Base-by-base conservation (phyloP, 257 asterid species). In the Knoxia roxburghii region DNA sequence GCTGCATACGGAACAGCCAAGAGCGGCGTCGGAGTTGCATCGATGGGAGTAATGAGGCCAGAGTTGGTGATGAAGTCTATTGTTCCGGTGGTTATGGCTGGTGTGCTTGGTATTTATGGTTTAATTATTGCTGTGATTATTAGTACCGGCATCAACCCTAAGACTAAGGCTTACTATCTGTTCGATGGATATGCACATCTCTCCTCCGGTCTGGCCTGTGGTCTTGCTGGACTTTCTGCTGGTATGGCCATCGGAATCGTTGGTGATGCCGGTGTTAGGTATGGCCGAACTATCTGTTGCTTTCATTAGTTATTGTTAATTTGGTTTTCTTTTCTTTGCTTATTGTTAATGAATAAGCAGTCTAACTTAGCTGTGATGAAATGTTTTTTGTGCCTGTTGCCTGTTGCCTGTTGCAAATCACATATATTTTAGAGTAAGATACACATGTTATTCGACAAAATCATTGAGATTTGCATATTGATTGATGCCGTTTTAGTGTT, bases 61-160 rank as follows among this genome's bases (percentile, higher is more conserved):
- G 95, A 87, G 78, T 74, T 87, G 72, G 95, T 87, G 59, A 87
- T 85, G 91, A 87, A 85, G 73, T 87, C 95, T 11, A 87, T 85
- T n/a, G 91, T 87, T 37, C 95, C 95, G 3, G 89, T 87, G 52
- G 95, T 87, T 71, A 87, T 87, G 95, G 95, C 95, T 78, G 89
- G 95, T 77, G 95, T 87, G 54, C 79, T 85, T 78, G 95, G 95
- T 76, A 87, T 87, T 57, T 87, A 87, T 51, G 91, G 95, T 0
- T 65, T 87, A 65, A 87, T 87, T 78, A 87, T 87, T 73, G 95
- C 91, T 68, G 91, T 87, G 45, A 87, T 84, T 45, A 86, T 86
- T 39, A 86, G 90, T 69, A 86, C 90, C 18, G 88, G 94, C 18
- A 86, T 86, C 68, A 86, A 86, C 73, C 90, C 94, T 10, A 82